Percentiles rank a stretch among this genome's conserved stretches.
These are phyloP conservation scores for Marasmius tenuissimus DNA, from an alignment of 1,284 basidiomycete genomes.

Conservation along the genomic window DNA sequence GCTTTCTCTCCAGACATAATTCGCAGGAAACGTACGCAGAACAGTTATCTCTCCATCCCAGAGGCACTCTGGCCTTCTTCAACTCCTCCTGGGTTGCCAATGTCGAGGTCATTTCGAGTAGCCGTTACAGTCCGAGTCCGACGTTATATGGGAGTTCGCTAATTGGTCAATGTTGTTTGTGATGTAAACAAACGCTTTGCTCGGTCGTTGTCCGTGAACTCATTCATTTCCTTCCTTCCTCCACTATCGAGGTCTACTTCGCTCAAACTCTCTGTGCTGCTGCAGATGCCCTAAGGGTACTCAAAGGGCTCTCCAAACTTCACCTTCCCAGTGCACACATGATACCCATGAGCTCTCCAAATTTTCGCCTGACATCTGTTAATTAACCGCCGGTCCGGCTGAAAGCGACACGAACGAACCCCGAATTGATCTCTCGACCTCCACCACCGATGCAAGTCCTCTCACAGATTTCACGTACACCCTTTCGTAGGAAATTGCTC, in stretches of 20 bases:
- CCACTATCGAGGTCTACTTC: neutral
- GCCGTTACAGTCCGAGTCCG: neutral
- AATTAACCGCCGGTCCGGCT: neutral
- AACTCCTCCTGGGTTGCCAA: constrained; percentile 86
- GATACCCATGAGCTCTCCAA: too few species aligned
- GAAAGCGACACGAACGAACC: too few species aligned
- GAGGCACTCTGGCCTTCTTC: constrained; percentile 73
- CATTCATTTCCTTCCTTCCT: neutral
- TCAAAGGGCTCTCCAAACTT: neutral
- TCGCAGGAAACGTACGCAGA: constrained; percentile 71
- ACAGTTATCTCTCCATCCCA: constrained; percentile 89
- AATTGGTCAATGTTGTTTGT: neutral
- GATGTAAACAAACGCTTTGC: neutral
- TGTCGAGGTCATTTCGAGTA: constrained; percentile 40
- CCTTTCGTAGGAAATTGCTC: neutral
- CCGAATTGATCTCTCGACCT: neutral
- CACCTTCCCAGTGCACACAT: neutral
- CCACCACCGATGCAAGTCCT: neutral
- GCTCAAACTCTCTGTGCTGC: neutral
- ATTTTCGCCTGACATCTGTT: neutral
- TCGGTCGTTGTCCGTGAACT: neutral
- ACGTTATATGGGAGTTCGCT: neutral
- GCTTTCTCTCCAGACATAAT: neutral
- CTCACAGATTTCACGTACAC: neutral
- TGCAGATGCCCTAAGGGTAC: neutral